A percentile compares a stretch with the other conserved stretches of the same genome.
phyloP scores from a whole-genome alignment of 1,284 basidiomycete genomes.

The Earliella scabrosa region DNA sequence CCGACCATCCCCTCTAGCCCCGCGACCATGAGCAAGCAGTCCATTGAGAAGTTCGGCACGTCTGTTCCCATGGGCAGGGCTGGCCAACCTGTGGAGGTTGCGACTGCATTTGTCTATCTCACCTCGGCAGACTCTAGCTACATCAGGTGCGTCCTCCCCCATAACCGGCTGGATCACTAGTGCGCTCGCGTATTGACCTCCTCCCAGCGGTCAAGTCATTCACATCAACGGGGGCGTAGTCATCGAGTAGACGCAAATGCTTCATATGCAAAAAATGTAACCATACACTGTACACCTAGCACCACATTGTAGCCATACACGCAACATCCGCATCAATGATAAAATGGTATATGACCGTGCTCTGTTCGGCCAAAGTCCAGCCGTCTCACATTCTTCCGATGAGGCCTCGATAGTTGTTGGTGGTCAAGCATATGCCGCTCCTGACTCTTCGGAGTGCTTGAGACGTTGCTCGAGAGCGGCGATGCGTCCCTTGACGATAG shows the following conservation, averaged over 20 bases:
- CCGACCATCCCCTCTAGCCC: conserved; percentile 25
- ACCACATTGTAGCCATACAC: conserved; percentile 4
- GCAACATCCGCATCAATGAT: neutral
- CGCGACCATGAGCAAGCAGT: conserved; percentile 52
- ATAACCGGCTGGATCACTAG: neutral
- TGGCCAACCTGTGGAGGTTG: conserved; percentile 60
- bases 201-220: conserved; percentile 39
- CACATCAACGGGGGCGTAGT: conserved; percentile 44
- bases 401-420: no score
- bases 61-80: conserved; percentile 52
- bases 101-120: conserved; percentile 58
- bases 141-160: conserved; percentile 40
- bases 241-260: conserved; percentile 31
- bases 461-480: conserved; percentile 29
- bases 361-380: no score
- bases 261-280: neutral
- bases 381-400: no score
- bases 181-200: neutral
- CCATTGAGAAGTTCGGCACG: conserved; percentile 47
- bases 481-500: conserved; percentile 28
- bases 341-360: no score
- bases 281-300: conserved; percentile 1
- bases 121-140: conserved; percentile 55
- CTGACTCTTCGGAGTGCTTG: conserved; percentile 7
- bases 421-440: no score